Conservation (phyloP, 805 yeast genomes). For the Starmerella bacillaris region DNA sequence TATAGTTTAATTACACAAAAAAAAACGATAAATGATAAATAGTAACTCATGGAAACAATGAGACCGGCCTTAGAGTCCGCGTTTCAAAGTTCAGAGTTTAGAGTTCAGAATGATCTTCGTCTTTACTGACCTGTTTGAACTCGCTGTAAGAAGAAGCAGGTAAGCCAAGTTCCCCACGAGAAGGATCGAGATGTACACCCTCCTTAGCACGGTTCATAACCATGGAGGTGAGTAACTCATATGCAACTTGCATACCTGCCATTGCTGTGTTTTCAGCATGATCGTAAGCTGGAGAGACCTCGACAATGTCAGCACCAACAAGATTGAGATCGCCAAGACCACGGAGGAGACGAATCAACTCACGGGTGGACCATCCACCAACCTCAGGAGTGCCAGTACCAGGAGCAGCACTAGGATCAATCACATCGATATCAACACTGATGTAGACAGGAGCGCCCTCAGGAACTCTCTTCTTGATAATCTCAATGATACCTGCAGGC, state of each 20-base stretch:
- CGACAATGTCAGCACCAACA: conserved; percentile 64
- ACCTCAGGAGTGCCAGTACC: conserved; percentile 68
- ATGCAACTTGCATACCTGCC: conserved; percentile 50
- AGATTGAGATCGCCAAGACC: conserved; percentile 41
- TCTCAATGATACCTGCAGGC: conserved; percentile 37
- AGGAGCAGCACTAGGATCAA: conserved; percentile 59
- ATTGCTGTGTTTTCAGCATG: conserved; percentile 43
- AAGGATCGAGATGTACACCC: conserved; percentile 16
- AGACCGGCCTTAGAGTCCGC: too few relatives aligned
- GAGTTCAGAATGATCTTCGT: conserved; percentile 1
- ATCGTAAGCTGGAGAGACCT: conserved; percentile 50
- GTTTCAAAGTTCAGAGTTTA: too few relatives aligned
- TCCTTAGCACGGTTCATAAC: conserved; percentile 30
- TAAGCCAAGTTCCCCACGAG: conserved; percentile 11
- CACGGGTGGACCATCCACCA: conserved; percentile 58
- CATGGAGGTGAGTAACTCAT: conserved; percentile 56
- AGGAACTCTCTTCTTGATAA: conserved; percentile 39
- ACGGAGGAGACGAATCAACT: conserved; percentile 40
- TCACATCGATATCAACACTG: conserved; percentile 56
- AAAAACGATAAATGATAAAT: too few relatives aligned
- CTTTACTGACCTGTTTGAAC: not conserved
- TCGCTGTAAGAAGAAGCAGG: conserved; percentile 7
- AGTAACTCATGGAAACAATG: too few relatives aligned
- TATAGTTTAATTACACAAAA: too few relatives aligned
- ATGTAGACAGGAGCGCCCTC: conserved; percentile 47